Percentiles rank a stretch among this genome's conserved stretches.
These are phyloP conservation scores for Psilocybe sp. DNA, from an alignment of 768 basidiomycete genomes.

Conservation along the genomic window DNA sequence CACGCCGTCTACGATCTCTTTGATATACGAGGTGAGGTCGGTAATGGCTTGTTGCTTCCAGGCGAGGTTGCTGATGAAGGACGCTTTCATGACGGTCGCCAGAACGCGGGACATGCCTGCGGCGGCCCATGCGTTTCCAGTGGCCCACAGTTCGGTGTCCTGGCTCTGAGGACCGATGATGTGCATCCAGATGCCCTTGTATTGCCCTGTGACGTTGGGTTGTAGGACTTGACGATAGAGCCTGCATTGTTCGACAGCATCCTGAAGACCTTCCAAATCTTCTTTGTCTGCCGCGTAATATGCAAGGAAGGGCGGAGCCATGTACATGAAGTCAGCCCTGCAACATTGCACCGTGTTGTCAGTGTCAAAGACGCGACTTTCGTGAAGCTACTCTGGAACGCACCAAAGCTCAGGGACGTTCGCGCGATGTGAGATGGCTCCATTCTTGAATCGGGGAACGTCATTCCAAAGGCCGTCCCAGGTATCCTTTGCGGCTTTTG, in stretches of 20 bases:
- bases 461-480: conserved; percentile 29
- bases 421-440: conserved; percentile 45
- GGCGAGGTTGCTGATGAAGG: conserved; percentile 28
- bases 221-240: conserved; percentile 36
- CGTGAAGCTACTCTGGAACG: conserved; percentile 14
- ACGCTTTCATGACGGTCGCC: conserved; percentile 41
- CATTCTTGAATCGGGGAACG: conserved; percentile 39
- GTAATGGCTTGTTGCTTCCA: conserved; percentile 27
- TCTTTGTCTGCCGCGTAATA: conserved; percentile 40
- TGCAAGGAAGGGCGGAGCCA: conserved; percentile 50
- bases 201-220: conserved; percentile 29
- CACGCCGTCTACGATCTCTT: conserved; percentile 44
- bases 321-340: conserved; percentile 50
- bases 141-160: conserved; percentile 44
- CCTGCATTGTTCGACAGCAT: conserved; percentile 35
- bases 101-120: conserved; percentile 66
- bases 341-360: conserved; percentile 26
- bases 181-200: conserved; percentile 36
- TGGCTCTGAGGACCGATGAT: conserved; percentile 36
- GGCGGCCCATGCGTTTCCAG: conserved; percentile 72
- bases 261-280: conserved; percentile 32
- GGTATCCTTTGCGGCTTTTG: conserved; percentile 29
- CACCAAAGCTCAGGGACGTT: conserved; percentile 40
- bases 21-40: conserved; percentile 34
- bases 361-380: neutral